These are phyloP conservation scores for Picea abies DNA, from an alignment of 83 land plant species.

Conservation along the genomic window DNA sequence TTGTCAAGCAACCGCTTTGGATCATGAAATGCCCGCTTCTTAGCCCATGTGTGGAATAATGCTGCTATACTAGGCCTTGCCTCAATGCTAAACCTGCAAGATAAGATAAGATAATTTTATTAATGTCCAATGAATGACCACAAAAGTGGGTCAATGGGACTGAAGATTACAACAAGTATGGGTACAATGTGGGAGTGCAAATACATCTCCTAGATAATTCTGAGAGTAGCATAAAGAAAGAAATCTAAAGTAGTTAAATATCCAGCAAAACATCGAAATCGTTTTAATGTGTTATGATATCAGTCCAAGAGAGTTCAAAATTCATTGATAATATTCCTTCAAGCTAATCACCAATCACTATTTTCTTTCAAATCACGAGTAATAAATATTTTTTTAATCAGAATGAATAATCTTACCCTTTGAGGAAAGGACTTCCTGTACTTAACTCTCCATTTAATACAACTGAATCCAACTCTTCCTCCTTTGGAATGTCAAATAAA, in stretches of 20 bases:
- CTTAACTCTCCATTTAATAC: constrained; percentile 6
- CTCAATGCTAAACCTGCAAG: constrained; percentile 46
- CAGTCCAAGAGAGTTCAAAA: background rate
- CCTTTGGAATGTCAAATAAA: background rate
- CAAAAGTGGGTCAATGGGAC: too few relatives aligned
- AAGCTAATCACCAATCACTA: background rate
- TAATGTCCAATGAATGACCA: too few relatives aligned
- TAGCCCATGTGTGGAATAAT: constrained; percentile 54
- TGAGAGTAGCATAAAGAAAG: too few relatives aligned
- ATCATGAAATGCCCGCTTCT: constrained; percentile 58
- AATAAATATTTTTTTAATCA: background rate
- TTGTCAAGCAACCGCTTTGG: constrained; percentile 50
- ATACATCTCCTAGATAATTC: too few relatives aligned
- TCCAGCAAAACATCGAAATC: background rate
- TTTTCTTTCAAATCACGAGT: background rate
- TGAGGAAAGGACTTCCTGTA: constrained; percentile 5
- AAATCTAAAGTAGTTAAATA: too few relatives aligned
- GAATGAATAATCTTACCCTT: constrained; percentile 8
- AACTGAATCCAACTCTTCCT: background rate
- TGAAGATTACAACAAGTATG: too few relatives aligned
- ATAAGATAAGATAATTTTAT: background rate
- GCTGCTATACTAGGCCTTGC: constrained; percentile 51
- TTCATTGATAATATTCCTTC: background rate
- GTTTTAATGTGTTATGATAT: background rate
- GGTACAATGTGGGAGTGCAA: too few relatives aligned